Evolutionary conservation across 1,284 basidiomycete genomes (phyloP).

Genomic region (Malassezia yamatoensis): DNA sequence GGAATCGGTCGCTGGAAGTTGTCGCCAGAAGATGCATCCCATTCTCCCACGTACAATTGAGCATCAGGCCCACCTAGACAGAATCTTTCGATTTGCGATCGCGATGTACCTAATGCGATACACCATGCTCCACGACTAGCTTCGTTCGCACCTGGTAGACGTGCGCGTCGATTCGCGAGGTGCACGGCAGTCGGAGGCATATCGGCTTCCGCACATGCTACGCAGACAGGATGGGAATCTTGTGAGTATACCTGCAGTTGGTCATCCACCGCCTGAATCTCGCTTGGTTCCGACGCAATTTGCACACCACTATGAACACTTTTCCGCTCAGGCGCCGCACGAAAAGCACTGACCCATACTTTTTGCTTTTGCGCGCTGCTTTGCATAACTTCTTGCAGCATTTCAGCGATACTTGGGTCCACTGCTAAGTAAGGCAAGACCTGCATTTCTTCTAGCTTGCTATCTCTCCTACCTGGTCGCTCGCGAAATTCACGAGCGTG

Average conservation of each 20-base stretch:
- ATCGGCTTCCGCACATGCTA: background rate
- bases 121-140: background rate
- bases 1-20: background rate
- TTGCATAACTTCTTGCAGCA: slow-evolving; percentile 5
- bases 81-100: slow-evolving; percentile 2
- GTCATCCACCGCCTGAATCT: background rate
- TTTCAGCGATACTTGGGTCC: slow-evolving; percentile 3
- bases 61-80: slow-evolving; percentile 6
- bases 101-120: background rate
- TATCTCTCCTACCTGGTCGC: background rate
- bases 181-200: background rate
- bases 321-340: background rate
- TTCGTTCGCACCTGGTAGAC: background rate
- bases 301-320: background rate
- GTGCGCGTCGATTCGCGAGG: background rate
- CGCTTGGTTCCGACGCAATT: background rate
- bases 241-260: background rate
- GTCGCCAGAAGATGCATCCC: background rate
- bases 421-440: slow-evolving; percentile 7
- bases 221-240: background rate
- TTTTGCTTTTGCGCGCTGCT: background rate
- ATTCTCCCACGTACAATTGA: slow-evolving; percentile 3
- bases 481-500: background rate
- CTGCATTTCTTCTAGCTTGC: background rate
- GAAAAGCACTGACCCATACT: slow-evolving; percentile 8